These are phyloP conservation scores for Taiozyma sp. DNA, from an alignment of 1,139 yeast genomes.

Conservation along the genomic window DNA sequence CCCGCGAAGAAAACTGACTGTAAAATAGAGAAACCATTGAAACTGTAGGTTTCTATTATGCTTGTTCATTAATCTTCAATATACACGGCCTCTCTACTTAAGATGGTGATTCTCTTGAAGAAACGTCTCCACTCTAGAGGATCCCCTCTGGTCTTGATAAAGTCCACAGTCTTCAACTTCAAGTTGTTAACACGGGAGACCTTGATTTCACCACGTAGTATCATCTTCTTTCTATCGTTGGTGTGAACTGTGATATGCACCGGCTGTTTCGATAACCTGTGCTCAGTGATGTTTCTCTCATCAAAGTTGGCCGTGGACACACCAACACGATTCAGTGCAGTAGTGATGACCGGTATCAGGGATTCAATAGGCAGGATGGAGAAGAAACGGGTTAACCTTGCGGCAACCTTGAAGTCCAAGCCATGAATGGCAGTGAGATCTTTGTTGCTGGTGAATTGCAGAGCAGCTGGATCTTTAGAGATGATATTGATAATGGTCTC, in stretches of 20 bases:
- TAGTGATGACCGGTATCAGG: constrained; percentile 34
- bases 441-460: constrained; percentile 36
- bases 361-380: constrained; percentile 38
- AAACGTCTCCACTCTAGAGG: constrained; percentile 65
- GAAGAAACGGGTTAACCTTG: constrained; percentile 44
- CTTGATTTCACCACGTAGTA: constrained; percentile 41
- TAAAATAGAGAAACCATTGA: not conserved
- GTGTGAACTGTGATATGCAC: constrained; percentile 37
- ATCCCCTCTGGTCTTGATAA: constrained; percentile 50
- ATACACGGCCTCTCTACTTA: constrained; percentile 45
- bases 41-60: not conserved
- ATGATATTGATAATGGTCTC: constrained; percentile 32
- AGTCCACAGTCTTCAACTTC: constrained; percentile 40
- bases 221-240: constrained; percentile 41
- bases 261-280: constrained; percentile 16
- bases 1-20: not conserved
- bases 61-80: constrained; percentile 5
- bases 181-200: constrained; percentile 32
- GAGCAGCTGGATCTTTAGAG: constrained; percentile 42
- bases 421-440: not conserved
- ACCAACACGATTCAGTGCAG: constrained; percentile 36
- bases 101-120: constrained; percentile 46
- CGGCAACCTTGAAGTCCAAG: constrained; percentile 26
- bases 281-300: constrained; percentile 8
- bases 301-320: constrained; percentile 23